These are phyloP conservation scores for Aegilops sharonensis DNA, from an alignment of 176 grass and related monocot species.

Conservation along the genomic window DNA sequence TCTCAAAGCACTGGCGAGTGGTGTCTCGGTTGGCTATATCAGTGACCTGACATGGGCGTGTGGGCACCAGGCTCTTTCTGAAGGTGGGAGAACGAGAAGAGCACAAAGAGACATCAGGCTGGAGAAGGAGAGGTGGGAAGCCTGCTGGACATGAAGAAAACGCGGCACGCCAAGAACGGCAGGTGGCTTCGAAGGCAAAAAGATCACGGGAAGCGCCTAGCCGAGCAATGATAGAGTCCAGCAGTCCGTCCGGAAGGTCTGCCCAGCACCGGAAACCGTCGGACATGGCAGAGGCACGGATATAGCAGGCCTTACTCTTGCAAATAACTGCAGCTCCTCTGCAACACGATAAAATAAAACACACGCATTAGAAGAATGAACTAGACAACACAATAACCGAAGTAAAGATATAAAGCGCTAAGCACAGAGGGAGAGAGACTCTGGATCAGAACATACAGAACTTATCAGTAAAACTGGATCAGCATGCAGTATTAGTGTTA, in stretches of 20 bases:
- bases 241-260: not conserved
- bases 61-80: not conserved
- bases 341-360: not conserved
- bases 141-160: not conserved
- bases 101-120: not conserved
- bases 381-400: not conserved
- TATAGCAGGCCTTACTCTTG: not conserved
- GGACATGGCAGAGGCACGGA: not conserved
- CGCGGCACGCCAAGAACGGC: constrained; percentile 35
- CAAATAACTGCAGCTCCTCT: not conserved
- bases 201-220: constrained; percentile 11
- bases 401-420: not conserved
- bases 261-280: not conserved
- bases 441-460: too few relatives aligned
- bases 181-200: constrained; percentile 33
- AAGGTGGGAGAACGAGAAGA: not conserved
- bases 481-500: too few relatives aligned
- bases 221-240: not conserved
- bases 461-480: not conserved
- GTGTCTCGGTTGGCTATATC: not conserved
- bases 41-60: constrained; percentile 4
- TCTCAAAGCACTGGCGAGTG: not conserved
- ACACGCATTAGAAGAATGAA: not conserved
- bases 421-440: too few relatives aligned
- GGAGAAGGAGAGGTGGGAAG: constrained; percentile 37